phyloP scores from a whole-genome alignment of 208 protist species.

The Trypanosomatidae sp. region DNA sequence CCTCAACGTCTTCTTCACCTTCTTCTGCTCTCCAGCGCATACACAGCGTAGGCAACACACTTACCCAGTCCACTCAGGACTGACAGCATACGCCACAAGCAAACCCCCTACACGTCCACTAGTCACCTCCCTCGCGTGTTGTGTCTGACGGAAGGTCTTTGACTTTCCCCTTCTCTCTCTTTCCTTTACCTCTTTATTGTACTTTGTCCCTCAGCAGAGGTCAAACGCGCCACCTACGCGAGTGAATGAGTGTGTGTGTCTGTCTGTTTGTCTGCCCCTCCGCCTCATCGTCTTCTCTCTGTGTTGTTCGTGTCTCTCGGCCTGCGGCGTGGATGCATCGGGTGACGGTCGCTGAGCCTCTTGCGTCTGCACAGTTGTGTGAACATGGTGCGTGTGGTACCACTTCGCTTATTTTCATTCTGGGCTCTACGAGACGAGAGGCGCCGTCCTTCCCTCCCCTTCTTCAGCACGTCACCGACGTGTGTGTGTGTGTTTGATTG shows the following conservation, averaged over 20 bases:
- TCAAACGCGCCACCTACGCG: background rate
- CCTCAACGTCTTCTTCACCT: no score
- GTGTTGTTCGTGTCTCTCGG: background rate
- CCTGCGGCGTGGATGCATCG: no score
- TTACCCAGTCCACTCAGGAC: no score
- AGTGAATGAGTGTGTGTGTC: background rate
- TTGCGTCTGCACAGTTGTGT: no score
- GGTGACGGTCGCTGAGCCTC: no score
- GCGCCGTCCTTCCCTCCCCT: background rate
- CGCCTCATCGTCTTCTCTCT: background rate
- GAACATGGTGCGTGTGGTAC: background rate
- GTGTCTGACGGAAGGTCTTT: no score
- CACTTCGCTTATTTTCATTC: background rate
- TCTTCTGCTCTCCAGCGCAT: no score
- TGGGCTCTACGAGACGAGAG: no score
- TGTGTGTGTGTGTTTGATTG: background rate
- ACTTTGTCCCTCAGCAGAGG: background rate
- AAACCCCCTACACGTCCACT: no score
- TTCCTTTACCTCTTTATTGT: background rate
- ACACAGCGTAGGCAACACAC: no score
- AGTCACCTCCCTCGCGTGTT: no score
- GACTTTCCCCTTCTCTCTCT: background rate
- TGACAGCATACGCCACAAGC: no score
- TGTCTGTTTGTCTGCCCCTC: background rate
- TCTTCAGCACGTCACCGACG: background rate